phyloP scores from a whole-genome alignment of 257 asterid species.

The Gentiana dahurica region DNA sequence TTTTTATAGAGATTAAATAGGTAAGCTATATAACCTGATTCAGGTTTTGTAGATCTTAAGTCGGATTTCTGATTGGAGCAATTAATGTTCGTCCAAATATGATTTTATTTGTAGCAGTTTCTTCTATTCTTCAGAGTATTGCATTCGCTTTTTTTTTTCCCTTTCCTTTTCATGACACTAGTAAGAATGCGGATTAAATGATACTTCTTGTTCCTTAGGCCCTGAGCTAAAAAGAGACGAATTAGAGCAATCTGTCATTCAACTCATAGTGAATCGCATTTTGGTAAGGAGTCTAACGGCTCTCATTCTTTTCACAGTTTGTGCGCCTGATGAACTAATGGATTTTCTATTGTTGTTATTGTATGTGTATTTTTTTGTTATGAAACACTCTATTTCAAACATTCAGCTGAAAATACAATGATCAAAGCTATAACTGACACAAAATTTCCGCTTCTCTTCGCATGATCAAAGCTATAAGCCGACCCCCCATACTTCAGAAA shows the following conservation, averaged over 20 bases:
- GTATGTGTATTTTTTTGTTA: no score
- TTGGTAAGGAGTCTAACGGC: slow-evolving; percentile 38
- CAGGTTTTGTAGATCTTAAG: no score
- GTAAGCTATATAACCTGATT: no score
- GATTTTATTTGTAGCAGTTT: not conserved
- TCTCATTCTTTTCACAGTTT: slow-evolving; percentile 1
- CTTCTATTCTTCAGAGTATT: not conserved
- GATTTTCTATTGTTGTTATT: not conserved
- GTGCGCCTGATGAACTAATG: not conserved
- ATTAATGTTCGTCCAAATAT: not conserved
- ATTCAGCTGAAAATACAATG: no score
- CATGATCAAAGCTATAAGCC: no score
- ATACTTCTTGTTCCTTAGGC: slow-evolving; percentile 30
- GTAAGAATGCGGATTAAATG: not conserved
- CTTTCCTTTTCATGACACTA: no score
- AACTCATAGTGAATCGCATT: slow-evolving; percentile 63
- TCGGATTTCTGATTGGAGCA: not conserved
- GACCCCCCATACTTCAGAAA: no score
- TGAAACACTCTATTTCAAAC: no score
- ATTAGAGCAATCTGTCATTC: slow-evolving; percentile 65
- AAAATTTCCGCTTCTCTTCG: no score
- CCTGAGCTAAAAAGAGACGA: slow-evolving; percentile 73
- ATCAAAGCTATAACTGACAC: no score
- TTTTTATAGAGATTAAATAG: no score
- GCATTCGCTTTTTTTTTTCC: slow-evolving; percentile 2